Conservation (phyloP, 1,284 basidiomycete genomes). For the Cutaneotrichosporon sp. region DNA sequence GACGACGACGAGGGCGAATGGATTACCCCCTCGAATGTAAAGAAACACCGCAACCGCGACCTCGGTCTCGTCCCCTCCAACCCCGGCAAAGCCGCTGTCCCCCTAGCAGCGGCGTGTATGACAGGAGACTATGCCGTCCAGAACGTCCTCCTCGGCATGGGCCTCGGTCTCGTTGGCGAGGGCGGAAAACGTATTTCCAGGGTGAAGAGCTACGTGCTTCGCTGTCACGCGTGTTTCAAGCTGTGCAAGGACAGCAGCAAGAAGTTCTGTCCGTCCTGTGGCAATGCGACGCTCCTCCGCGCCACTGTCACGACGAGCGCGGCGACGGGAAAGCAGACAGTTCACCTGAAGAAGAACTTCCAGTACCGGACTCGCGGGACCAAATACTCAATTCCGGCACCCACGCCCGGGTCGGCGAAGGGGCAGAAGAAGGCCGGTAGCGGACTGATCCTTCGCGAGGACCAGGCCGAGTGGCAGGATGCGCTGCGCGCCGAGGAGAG, state of each 20-base stretch:
- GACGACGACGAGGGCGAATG: constrained; percentile 77
- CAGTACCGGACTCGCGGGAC: constrained; percentile 90
- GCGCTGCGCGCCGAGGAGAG: constrained; percentile 71
- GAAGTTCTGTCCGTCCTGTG: constrained; percentile 97
- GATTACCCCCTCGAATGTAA: constrained; percentile 91
- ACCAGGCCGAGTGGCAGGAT: constrained; percentile 77
- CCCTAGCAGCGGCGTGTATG: constrained; percentile 70
- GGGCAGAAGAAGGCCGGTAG: constrained; percentile 64
- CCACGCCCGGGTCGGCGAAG: constrained; percentile 84
- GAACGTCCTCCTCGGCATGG: constrained; percentile 95
- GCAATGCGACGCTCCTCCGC: constrained; percentile 84
- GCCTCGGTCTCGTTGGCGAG: constrained; percentile 80
- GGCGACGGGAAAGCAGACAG: constrained; percentile 57
- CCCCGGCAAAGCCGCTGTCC: constrained; percentile 12
- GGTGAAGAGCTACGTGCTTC: constrained; percentile 91
- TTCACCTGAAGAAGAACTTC: constrained; percentile 92
- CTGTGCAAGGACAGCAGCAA: constrained; percentile 92
- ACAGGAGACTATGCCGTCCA: constrained; percentile 99
- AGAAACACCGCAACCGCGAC: constrained; percentile 79
- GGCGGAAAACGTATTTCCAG: constrained; percentile 86
- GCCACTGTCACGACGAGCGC: constrained; percentile 78
- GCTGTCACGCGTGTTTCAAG: constrained; percentile 99
- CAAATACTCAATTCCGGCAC: constrained; percentile 85
- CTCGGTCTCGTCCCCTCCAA: constrained; percentile 67
- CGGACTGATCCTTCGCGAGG: constrained; percentile 78